Conservation (phyloP, 164 flowering plant species). For the Taxillus chinensis region DNA sequence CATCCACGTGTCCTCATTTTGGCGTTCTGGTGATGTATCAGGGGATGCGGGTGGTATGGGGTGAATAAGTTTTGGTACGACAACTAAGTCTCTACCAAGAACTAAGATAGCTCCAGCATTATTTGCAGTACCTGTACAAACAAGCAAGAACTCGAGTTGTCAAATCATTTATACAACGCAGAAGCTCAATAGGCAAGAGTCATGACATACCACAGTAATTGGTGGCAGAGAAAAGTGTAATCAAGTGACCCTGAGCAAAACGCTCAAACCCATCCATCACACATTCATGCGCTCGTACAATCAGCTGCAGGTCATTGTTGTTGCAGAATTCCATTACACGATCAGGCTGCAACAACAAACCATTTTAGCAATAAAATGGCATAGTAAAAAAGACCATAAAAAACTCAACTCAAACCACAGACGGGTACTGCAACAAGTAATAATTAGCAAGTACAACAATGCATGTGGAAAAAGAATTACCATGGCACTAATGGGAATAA, state of each 20-base stretch:
- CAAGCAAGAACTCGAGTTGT: not conserved
- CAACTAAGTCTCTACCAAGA: conserved; percentile 97
- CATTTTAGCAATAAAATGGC: not conserved
- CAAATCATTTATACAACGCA: not conserved
- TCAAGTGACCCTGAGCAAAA: conserved; percentile 97
- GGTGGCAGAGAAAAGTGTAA: conserved; percentile 97
- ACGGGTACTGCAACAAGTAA: too few species aligned
- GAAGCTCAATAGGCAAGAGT: not conserved
- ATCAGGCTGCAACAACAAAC: conserved; percentile 72
- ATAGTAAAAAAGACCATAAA: too few species aligned
- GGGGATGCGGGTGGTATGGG: conserved; percentile 98
- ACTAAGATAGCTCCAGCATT: conserved; percentile 99
- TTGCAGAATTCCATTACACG: conserved; percentile 99
- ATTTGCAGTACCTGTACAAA: conserved; percentile 82
- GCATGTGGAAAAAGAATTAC: too few species aligned
- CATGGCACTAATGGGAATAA: too few species aligned
- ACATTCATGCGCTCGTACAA: conserved; percentile 98
- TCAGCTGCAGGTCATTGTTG: conserved; percentile 96
- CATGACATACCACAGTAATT: conserved; percentile 80
- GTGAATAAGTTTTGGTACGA: conserved; percentile 97
- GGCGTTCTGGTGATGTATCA: conserved; percentile 88
- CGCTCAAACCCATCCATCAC: conserved; percentile 99
- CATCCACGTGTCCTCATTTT: conserved; percentile 98
- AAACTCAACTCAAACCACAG: too few species aligned
- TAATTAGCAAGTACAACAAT: too few species aligned